These are phyloP conservation scores for Clarireedia homoeocarpa DNA, from an alignment of 2,329 filamentous ascomycete species.

Conservation along the genomic window DNA sequence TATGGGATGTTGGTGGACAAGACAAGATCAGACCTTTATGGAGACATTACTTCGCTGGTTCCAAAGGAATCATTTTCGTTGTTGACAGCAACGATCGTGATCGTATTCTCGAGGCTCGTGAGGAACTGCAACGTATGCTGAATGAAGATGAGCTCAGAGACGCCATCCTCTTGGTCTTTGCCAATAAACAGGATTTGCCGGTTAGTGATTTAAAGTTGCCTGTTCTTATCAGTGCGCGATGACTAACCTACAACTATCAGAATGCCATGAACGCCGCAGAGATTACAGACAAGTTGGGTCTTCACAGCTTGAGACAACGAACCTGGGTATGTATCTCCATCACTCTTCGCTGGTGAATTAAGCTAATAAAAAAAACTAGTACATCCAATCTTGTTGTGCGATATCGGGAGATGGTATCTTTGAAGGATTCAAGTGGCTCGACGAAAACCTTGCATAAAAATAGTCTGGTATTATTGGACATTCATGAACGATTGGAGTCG, in stretches of 20 bases:
- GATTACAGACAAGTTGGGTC: constrained; percentile 99
- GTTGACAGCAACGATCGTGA: constrained; percentile 98
- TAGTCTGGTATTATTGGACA: neutral
- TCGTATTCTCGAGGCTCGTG: constrained; percentile 92
- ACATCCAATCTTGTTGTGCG: constrained; percentile 99
- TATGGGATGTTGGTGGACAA: constrained; percentile 99
- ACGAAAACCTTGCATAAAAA: constrained; percentile 65
- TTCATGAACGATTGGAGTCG: constrained; percentile 15
- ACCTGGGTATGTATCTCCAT: constrained; percentile 74
- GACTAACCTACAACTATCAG: constrained; percentile 37
- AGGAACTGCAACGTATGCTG: constrained; percentile 96
- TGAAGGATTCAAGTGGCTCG: constrained; percentile 94
- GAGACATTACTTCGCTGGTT: constrained; percentile 99
- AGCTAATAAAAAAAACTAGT: constrained; percentile 45
- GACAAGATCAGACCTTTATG: constrained; percentile 99
- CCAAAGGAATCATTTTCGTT: constrained; percentile 99
- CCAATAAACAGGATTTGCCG: constrained; percentile 99
- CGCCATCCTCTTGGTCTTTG: constrained; percentile 92
- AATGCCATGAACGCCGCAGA: constrained; percentile 99
- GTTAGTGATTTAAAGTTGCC: constrained; percentile 47
- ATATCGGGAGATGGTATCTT: constrained; percentile 99
- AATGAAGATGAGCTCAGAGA: constrained; percentile 99
- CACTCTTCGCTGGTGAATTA: neutral
- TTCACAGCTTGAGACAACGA: constrained; percentile 97
- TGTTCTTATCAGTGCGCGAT: neutral